Percentiles rank a stretch among this genome's conserved stretches.
phyloP scores from a whole-genome alignment of 1,284 basidiomycete species.

The Tilletia walkeri region DNA sequence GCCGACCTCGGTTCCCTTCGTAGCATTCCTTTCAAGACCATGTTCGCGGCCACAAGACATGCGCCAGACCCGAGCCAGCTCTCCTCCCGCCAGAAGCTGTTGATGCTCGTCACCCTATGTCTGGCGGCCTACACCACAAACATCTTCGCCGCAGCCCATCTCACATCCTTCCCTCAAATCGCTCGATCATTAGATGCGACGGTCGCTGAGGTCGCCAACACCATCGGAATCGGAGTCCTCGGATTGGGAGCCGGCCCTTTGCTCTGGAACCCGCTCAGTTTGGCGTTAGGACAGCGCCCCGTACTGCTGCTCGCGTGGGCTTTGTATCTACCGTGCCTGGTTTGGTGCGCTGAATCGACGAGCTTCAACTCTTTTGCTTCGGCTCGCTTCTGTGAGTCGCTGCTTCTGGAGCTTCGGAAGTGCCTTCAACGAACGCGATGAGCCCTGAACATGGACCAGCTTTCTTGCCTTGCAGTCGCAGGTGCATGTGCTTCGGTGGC shows the following conservation, averaged over 20 bases:
- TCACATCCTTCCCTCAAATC: slow-evolving; percentile 31
- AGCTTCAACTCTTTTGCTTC: slow-evolving; percentile 35
- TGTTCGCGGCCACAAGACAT: too few relatives aligned
- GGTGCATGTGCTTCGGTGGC: background rate
- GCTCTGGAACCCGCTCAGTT: slow-evolving; percentile 41
- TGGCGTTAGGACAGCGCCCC: slow-evolving; percentile 52
- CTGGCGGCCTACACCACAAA: background rate
- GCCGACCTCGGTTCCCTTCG: too few relatives aligned
- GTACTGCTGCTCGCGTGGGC: slow-evolving; percentile 54
- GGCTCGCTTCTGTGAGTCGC: slow-evolving; percentile 33
- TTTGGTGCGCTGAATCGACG: slow-evolving; percentile 52
- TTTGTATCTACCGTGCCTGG: slow-evolving; percentile 52
- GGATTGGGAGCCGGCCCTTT: slow-evolving; percentile 56
- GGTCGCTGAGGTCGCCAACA: slow-evolving; percentile 50
- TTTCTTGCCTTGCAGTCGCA: background rate
- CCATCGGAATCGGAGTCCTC: slow-evolving; percentile 56
- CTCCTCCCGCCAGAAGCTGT: too few relatives aligned
- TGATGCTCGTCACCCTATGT: too few relatives aligned
- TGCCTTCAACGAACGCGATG: background rate
- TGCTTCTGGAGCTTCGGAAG: background rate
- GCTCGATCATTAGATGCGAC: slow-evolving; percentile 38
- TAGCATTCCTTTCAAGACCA: too few relatives aligned
- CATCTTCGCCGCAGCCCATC: slow-evolving; percentile 1
- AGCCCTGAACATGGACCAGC: background rate
- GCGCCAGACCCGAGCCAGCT: too few relatives aligned